Evolutionary conservation across 306 rosid species (phyloP), one percentile per base, ranked within the genome.

Genomic region (Arachis hypogaea): DNA sequence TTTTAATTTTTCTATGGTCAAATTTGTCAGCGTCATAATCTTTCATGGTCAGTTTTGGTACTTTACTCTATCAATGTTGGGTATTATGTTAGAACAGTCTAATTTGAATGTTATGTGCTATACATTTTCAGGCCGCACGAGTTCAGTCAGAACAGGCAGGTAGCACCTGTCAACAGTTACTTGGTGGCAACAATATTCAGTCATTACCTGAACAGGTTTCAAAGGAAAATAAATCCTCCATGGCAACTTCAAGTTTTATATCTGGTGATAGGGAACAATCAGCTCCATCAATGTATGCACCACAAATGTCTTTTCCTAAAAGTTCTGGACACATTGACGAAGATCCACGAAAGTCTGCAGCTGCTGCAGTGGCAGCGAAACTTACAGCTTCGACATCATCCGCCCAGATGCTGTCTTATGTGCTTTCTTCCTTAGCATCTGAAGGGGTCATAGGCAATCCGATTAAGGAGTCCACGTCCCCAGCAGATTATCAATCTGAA

Each of bases 331-430:
- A 77, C 3, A 12, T 18, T 29, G 94, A 86, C 78, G 97, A 89
- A 68, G 97, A 94, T 69, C 88, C 91, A 1, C 94, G 89, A 68
- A 94, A 89, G 80, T 91, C 99, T 65, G 99, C 98, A 10, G 99
- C 99, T 36, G 99, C 99, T 41, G 99, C 98, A 11, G 96, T 94
- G 79, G 99, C 99, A 5, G 99, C 99, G 14, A 92, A 94, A 82
- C 87, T 94, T 59, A 88, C 99, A 2, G 97, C 97, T 16, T 94
- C 99, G 3, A 92, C 97, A 40, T 92, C 97, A 76, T 94, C 99
- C 0, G 97, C 87, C 11, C 88, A 94, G 82, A 90, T 94, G 99
- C 92, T 94, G 64, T 88, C 99, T 18, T 94, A 82, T 77, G 99
- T 92, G 82, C 86, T 94, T 29, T 94, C 99, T 69, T 92, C 99